Base-by-base conservation (phyloP, 192 early-diverging fungal species). In the Podila epigama region DNA sequence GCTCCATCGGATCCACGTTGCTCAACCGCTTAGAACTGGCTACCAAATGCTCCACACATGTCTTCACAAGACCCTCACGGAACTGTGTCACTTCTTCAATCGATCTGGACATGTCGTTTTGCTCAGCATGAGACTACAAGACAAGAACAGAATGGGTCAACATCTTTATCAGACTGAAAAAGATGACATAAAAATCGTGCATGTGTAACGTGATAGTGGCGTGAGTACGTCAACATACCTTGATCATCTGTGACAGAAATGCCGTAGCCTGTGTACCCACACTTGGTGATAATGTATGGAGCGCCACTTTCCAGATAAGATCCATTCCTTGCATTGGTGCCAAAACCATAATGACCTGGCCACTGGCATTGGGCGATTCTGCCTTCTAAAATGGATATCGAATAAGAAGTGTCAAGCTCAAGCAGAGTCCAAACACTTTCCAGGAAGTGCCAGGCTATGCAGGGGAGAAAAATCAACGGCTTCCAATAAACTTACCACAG, bases 271-370 rank as follows among this genome's bases (percentile, higher is more conserved):
- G 51, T 20, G 58, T 40, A 10, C 83, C 83, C 7, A 84, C 83
- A 33, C 41, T 40, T 22, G 80, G 70, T 18, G 58, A 51, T 25
- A 57, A 58, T 22, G 80, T 70, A 33, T 67, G 69, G 9, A 84
- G 64, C 0, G 83, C 83, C 27, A 84, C 79, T 13, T 79, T 72
- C 83, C 83, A 84, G 35, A 84, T 79, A 51, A 81, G 59, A 32
- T 84, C 75, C 62, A 79, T 79, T 55, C 77, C 83, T 35, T 67
- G 61, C 5, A 84, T 58, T 9, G 80, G 72, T 1, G 59, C 70
- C n/a, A 75, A 41, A 9, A 84, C 61, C 2, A 68, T 28, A 18
- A 82, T 61, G 16, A 51, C 42, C 22, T 68, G 63, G 7, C 62
- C 33, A 7, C 39, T 48, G 4, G 66, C 65, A 42, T 55, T 32